These are phyloP conservation scores for Penicillium capsulatum DNA, from an alignment of 2,329 filamentous ascomycete species.

Conservation along the genomic window DNA sequence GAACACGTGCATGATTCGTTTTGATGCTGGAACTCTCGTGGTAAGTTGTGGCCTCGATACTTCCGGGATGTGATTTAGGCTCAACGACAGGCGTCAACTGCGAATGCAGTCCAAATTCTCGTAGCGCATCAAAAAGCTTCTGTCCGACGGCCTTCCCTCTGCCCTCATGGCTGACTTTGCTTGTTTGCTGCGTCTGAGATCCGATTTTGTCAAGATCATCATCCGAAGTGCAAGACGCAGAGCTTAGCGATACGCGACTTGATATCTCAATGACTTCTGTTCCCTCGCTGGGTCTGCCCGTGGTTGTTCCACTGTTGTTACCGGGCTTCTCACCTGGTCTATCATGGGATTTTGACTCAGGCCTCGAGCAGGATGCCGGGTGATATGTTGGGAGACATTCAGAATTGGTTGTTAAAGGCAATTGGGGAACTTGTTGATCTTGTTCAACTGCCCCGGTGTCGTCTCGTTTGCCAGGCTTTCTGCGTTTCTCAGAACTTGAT, in stretches of 20 bases:
- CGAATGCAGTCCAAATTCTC: conserved; percentile 1
- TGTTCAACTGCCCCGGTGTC: background rate
- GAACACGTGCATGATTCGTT: no score
- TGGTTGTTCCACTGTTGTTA: background rate
- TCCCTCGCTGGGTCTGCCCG: background rate
- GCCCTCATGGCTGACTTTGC: conserved; percentile 4
- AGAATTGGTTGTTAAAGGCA: conserved; percentile 6
- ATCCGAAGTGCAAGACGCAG: background rate
- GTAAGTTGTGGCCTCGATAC: background rate
- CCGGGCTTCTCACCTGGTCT: no score
- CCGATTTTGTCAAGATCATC: background rate
- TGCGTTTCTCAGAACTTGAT: conserved; percentile 9
- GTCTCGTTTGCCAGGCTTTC: conserved; percentile 4
- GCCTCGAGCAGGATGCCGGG: no score
- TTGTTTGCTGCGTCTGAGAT: background rate
- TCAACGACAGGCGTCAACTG: background rate
- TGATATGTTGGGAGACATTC: background rate
- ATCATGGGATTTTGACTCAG: no score
- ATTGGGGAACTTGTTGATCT: background rate
- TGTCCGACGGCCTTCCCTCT: conserved; percentile 22
- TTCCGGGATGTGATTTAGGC: background rate
- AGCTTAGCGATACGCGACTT: conserved; percentile 6
- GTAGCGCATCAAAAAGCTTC: conserved; percentile 23
- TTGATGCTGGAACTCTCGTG: background rate
- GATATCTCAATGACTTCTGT: conserved; percentile 8